Conservation (phyloP, 345 rosid species). For the Arabis alpina region DNA sequence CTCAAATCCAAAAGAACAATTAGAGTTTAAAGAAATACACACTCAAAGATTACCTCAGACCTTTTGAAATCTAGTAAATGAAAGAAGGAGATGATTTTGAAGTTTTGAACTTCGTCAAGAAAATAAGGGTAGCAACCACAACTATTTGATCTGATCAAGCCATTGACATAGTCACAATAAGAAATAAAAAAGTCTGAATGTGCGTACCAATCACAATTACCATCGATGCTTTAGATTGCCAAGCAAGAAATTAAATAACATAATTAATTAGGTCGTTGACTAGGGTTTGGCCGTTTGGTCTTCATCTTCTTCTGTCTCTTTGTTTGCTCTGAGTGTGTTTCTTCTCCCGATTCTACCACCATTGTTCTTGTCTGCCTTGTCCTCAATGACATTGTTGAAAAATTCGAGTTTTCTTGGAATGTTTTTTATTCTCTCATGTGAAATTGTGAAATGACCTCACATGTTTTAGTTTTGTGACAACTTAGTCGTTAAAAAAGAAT, state of each 20-base stretch:
- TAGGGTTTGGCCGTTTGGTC: neutral
- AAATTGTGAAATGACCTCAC: neutral
- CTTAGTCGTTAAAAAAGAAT: neutral
- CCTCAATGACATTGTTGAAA: neutral
- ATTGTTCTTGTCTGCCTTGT: neutral
- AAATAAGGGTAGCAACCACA: neutral
- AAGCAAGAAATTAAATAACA: conserved; percentile 1
- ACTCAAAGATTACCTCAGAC: conserved; percentile 7
- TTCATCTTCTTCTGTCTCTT: neutral
- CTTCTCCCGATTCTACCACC: neutral
- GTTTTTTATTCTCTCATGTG: neutral
- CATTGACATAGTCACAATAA: conserved; percentile 11
- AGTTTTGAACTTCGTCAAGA: neutral
- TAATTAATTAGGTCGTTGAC: conserved; percentile 5
- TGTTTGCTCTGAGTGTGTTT: neutral
- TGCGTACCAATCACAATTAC: conserved; percentile 15
- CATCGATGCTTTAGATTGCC: neutral
- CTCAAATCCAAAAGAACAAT: neutral
- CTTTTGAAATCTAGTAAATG: neutral
- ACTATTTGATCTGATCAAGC: neutral
- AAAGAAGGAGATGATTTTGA: neutral
- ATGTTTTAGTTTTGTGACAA: neutral
- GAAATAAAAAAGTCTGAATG: conserved; percentile 8
- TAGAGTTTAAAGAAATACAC: neutral
- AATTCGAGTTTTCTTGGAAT: neutral